These are phyloP conservation scores for Lentinula sp. DNA, from an alignment of 768 basidiomycete genomes.

Conservation along the genomic window DNA sequence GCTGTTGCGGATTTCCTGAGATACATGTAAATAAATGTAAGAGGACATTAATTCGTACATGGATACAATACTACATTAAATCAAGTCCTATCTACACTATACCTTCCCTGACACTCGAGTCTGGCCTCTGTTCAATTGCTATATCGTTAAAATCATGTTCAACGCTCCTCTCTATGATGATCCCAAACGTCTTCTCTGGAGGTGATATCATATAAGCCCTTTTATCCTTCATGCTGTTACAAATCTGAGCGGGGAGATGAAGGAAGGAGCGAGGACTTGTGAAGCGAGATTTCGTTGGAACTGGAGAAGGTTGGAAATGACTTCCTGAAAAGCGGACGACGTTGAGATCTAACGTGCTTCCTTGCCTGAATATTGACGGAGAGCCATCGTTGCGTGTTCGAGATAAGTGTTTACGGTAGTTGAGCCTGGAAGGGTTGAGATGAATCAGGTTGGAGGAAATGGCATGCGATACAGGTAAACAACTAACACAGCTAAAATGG, in stretches of 20 bases:
- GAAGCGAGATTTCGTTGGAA: background rate
- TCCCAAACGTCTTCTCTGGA: background rate
- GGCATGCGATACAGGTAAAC: background rate
- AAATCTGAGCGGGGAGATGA: background rate
- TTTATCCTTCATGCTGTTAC: background rate
- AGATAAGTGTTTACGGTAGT: background rate
- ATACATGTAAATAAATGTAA: too few species aligned
- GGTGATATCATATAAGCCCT: background rate
- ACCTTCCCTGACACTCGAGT: background rate
- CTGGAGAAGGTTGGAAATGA: background rate
- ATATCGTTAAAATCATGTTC: background rate
- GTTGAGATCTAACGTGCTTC: background rate
- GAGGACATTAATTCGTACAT: too few species aligned
- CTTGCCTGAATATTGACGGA: background rate
- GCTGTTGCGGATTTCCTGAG: too few species aligned
- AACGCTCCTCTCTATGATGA: background rate
- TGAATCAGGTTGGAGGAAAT: background rate
- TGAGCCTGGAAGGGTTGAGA: background rate
- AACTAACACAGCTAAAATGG: background rate
- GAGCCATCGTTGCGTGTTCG: background rate
- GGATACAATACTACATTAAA: too few species aligned
- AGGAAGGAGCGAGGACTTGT: background rate
- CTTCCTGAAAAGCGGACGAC: background rate
- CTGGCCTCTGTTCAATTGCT: background rate
- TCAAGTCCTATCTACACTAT: too few species aligned